phyloP scores from a whole-genome alignment of 2,329 filamentous ascomycete species.

The Aureobasidium sp. region DNA sequence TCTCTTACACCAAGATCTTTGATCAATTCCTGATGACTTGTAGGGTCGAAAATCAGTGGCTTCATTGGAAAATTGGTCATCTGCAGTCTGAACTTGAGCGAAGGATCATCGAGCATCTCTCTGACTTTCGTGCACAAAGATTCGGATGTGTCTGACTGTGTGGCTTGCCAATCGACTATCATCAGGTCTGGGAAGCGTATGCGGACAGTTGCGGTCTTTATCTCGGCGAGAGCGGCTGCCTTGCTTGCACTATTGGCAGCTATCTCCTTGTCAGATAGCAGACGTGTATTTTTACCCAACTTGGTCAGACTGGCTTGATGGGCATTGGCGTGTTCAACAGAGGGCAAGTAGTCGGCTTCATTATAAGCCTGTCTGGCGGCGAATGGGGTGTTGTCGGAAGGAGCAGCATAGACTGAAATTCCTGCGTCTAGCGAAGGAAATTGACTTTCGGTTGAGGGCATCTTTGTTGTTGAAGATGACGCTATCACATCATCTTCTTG shows the following conservation, averaged over 20 bases:
- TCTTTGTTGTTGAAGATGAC: slow-evolving; percentile 22
- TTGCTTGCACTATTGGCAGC: slow-evolving; percentile 61
- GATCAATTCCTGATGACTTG: slow-evolving; percentile 52
- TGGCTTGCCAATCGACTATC: slow-evolving; percentile 65
- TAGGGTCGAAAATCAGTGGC: slow-evolving; percentile 33
- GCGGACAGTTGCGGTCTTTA: slow-evolving; percentile 65
- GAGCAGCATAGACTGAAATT: slow-evolving; percentile 62
- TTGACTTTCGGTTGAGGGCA: slow-evolving; percentile 15
- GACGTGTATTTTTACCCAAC: slow-evolving; percentile 62
- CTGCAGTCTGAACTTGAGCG: slow-evolving; percentile 65
- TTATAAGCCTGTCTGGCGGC: slow-evolving; percentile 60
- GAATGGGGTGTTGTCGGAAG: slow-evolving; percentile 63
- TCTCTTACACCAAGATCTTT: slow-evolving; percentile 63
- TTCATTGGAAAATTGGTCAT: slow-evolving; percentile 50
- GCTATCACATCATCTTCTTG: slow-evolving; percentile 23
- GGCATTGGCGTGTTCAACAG: slow-evolving; percentile 65
- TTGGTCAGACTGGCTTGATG: slow-evolving; percentile 62
- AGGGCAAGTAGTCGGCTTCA: slow-evolving; percentile 70
- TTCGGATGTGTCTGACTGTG: slow-evolving; percentile 59
- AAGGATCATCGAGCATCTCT: slow-evolving; percentile 55
- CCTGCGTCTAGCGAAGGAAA: slow-evolving; percentile 14
- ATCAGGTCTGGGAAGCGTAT: slow-evolving; percentile 85
- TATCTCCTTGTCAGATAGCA: slow-evolving; percentile 77
- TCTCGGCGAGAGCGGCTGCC: slow-evolving; percentile 56
- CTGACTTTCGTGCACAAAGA: slow-evolving; percentile 69